Percentiles rank a stretch among this genome's conserved stretches.
These are phyloP conservation scores for Abortiporus biennis DNA, from an alignment of 1,284 basidiomycete genomes.

Conservation along the genomic window DNA sequence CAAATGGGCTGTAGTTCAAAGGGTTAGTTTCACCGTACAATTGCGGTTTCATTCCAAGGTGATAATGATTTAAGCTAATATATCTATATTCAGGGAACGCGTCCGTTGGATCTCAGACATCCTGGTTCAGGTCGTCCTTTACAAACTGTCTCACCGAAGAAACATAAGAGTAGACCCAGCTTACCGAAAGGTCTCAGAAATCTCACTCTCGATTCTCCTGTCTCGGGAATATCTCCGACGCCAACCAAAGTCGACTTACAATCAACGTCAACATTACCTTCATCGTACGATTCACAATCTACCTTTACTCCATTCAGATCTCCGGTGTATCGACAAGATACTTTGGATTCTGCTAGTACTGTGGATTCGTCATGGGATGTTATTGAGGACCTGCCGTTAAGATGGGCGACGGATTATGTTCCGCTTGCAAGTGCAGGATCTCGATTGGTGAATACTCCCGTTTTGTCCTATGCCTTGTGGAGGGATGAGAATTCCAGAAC, in stretches of 20 bases:
- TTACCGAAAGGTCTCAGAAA: slow-evolving; percentile 55
- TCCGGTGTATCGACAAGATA: slow-evolving; percentile 11
- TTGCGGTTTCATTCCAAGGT: slow-evolving; percentile 3
- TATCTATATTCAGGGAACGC: slow-evolving; percentile 34
- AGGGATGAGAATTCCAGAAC: slow-evolving; percentile 42
- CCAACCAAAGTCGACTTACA: slow-evolving; percentile 19
- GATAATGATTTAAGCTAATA: no score
- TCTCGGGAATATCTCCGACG: slow-evolving; percentile 13
- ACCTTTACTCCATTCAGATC: no score
- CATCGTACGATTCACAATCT: no score
- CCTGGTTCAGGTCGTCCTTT: slow-evolving; percentile 46
- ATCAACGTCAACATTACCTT: no score
- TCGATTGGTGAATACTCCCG: slow-evolving; percentile 50
- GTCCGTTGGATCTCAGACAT: slow-evolving; percentile 54
- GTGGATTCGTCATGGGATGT: slow-evolving; percentile 64
- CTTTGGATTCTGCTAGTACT: slow-evolving; percentile 23
- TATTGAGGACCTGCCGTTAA: slow-evolving; percentile 67
- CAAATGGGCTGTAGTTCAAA: slow-evolving; percentile 63
- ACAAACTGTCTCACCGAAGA: slow-evolving; percentile 44
- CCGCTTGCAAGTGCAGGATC: slow-evolving; percentile 62
- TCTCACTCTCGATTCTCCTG: slow-evolving; percentile 43
- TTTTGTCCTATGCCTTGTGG: slow-evolving; percentile 65
- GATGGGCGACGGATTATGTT: slow-evolving; percentile 79
- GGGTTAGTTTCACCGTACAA: slow-evolving; percentile 33
- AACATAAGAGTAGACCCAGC: slow-evolving; percentile 47